Evolutionary conservation across 257 asterid species (phyloP), one percentile per base, ranked within the genome.

Genomic region (Anisodus acutangulus): DNA sequence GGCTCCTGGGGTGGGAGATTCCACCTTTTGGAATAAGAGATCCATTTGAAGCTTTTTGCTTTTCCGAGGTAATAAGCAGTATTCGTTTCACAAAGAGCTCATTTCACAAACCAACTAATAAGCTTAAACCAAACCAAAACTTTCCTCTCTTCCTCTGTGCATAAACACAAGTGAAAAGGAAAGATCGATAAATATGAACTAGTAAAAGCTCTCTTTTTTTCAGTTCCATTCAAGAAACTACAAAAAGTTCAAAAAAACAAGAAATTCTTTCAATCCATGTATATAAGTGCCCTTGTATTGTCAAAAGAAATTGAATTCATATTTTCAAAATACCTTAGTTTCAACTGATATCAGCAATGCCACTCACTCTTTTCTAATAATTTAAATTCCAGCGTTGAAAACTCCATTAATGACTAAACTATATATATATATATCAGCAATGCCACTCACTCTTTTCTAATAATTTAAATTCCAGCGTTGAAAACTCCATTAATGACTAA

Each of bases 41-140:
- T n/a, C n/a, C n/a, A n/a, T n/a, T n/a, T n/a, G n/a, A n/a, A n/a
- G n/a, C n/a, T n/a, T n/a, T n/a, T 84, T 80, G 85, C 64, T 87
- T 88, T 87, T 82, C 90, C 92, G 60, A 90, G 89, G 91, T 85
- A 85, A 16, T 13, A 16, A 69, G 13, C 53, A 4, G 4, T 12
- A 15, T 1, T 39, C 76, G n/a, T n/a, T n/a, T n/a, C n/a, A n/a
- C n/a, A n/a, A n/a, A n/a, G n/a, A n/a, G n/a, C n/a, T n/a, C n/a
- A 37, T 15, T 68, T 37, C 86, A 67, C n/a, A 22, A 85, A 43
- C 60, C 83, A 43, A 79, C 84, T 86, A 84, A 86, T 72, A 64
- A 67, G 37, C 41, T 7, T 62, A 51, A 11, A 17, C 10, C 62
- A 87, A 22, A 26, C 62, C 81, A 60, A 71, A 64, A 71, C 37